Evolutionary conservation across 257 asterid genomes (phyloP), one percentile per base, ranked within the genome.

Genomic region (Cinchona pubescens): DNA sequence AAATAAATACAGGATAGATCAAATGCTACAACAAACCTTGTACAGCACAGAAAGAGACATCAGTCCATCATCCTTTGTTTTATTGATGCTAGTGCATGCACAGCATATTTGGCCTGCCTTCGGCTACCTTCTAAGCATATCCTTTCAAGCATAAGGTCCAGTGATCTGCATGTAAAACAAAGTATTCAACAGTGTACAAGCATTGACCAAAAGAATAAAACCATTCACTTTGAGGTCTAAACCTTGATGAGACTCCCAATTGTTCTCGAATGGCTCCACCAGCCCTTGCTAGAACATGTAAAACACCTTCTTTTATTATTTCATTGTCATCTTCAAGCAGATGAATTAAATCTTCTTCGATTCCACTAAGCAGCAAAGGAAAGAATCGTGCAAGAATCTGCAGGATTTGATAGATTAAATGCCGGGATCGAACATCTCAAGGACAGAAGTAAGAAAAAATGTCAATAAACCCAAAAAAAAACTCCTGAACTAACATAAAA

Each of bases 51-150:
- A 95, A 76, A 95, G 96, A 78, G 99, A 91, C 97, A 90, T 92
- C 74, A 95, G 96, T 23, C 99, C 99, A n/a, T 92, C 98, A 83
- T 95, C 99, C 84, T 91, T 91, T 78, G 97, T 95, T n/a, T n/a
- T 81, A 95, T 89, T 79, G 98, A 91, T 79, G 98, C 97, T 79
- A 95, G 92, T 15, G 99, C 98, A 86, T 95, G 96, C 74, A 95
- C 96, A 60, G 99, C 94, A 88, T 93, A 95, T 80, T 95, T 95
- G 64, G 99, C 99, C 87, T 93, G 99, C 89, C 98, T 88, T 69
- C 98, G 87, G 82, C 91, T 91, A 84, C 99, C 98, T 90, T 95
- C 99, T 7, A 93, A 85, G 85, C 99, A 95, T 83, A 95, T 90
- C 75, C 99, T 96, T 89, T 95, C 98, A 55, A 95, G 97, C 79